Conservation (phyloP, 305 asterid species). For the Fraxinus dipetala region DNA sequence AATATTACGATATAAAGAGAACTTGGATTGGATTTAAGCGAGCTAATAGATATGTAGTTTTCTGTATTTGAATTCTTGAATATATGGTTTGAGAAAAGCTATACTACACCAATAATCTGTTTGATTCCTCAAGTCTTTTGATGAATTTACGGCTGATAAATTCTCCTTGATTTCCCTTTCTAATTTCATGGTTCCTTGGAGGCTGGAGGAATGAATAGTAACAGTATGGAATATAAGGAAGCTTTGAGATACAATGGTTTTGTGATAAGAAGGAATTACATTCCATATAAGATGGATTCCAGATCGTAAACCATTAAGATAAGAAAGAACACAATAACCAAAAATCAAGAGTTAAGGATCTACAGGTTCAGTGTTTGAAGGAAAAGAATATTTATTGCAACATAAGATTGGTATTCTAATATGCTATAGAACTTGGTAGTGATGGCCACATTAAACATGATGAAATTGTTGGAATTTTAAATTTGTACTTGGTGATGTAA, state of each 20-base stretch:
- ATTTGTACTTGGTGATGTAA: not conserved
- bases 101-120: not conserved
- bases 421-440: not conserved
- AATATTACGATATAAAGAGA: not conserved
- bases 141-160: not conserved
- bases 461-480: not conserved
- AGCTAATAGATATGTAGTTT: not conserved
- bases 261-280: slow-evolving; percentile 42
- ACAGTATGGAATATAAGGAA: slow-evolving; percentile 32
- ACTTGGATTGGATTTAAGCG: not conserved
- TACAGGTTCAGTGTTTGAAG: slow-evolving; percentile 15
- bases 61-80: not conserved
- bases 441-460: not conserved
- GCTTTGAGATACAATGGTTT: slow-evolving; percentile 40
- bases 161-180: not conserved
- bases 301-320: slow-evolving; percentile 32
- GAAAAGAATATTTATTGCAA: slow-evolving; percentile 25
- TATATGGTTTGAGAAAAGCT: not conserved
- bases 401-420: not conserved
- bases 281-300: slow-evolving; percentile 36
- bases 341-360: slow-evolving; percentile 15
- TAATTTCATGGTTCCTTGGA: not conserved
- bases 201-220: not conserved
- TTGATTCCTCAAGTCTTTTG: not conserved
- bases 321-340: slow-evolving; percentile 30